Percentiles rank a stretch among this genome's conserved stretches.
Conservation (phyloP, 352 stramenopile genomes). For the Phytopythium cucurbitacearum region DNA sequence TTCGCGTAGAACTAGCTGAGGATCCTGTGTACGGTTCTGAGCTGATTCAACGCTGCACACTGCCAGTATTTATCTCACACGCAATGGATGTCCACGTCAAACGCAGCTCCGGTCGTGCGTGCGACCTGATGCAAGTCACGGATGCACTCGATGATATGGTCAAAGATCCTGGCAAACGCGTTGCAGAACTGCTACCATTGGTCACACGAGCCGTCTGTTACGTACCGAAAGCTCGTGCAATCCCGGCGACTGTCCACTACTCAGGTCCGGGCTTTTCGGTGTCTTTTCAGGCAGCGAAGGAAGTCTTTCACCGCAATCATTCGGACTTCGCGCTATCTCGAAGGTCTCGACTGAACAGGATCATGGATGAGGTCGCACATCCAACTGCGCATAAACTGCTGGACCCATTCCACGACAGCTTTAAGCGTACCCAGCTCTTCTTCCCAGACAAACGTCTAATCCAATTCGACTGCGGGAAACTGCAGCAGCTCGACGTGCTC, state of each 20-base stretch:
- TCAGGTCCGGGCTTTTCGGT: conserved; percentile 33
- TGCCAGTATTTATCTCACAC: conserved; percentile 65
- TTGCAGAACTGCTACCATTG: conserved; percentile 34
- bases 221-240: conserved; percentile 62
- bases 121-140: conserved; percentile 19
- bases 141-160: conserved; percentile 49
- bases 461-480: conserved; percentile 96
- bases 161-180: conserved; percentile 30
- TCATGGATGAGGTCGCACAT: conserved; percentile 14
- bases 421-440: conserved; percentile 85
- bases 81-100: conserved; percentile 69
- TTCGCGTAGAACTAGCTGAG: conserved; percentile 27
- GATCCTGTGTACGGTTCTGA: conserved; percentile 48
- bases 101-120: conserved; percentile 5
- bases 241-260: conserved; percentile 29
- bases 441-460: conserved; percentile 98
- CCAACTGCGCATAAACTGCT: conserved; percentile 37
- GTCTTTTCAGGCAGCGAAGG: background rate
- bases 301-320: conserved; percentile 3
- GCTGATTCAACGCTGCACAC: conserved; percentile 36
- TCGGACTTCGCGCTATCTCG: conserved; percentile 37
- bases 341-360: conserved; percentile 13
- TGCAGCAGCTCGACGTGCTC: conserved; percentile 89
- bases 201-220: conserved; percentile 70
- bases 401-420: conserved; percentile 45